Percentiles rank a stretch among this genome's conserved stretches.
phyloP scores from a whole-genome alignment of 257 asterid genomes.

The Oldenlandia corymbosa region DNA sequence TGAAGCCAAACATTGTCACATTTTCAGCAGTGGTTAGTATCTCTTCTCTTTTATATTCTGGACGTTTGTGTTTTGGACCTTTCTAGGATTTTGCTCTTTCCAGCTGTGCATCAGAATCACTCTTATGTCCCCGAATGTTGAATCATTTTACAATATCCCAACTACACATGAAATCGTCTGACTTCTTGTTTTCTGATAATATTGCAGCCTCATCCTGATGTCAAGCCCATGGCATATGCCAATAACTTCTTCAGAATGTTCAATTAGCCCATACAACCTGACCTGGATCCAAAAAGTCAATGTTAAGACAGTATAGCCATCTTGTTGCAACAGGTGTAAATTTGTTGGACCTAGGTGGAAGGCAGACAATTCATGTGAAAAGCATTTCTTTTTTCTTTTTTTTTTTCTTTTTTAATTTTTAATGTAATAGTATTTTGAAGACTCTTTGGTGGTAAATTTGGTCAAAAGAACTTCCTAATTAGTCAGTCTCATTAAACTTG shows the following conservation, averaged over 20 bases:
- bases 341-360: conserved; percentile 25
- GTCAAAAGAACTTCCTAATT: neutral
- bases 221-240: conserved; percentile 97
- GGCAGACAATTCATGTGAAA: conserved; percentile 24
- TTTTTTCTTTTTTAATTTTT: too few species aligned
- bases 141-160: neutral
- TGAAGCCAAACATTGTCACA: conserved; percentile 80
- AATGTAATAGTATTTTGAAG: neutral
- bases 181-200: neutral
- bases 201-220: conserved; percentile 92
- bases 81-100: too few species aligned
- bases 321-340: conserved; percentile 23
- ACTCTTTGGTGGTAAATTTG: neutral
- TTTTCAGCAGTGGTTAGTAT: conserved; percentile 94
- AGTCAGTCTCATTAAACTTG: neutral
- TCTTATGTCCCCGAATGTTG: conserved; percentile 9
- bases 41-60: neutral
- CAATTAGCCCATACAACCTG: conserved; percentile 31
- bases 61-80: too few species aligned
- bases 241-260: conserved; percentile 87
- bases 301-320: conserved; percentile 11
- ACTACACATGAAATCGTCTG: neutral
- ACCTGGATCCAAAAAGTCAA: conserved; percentile 6
- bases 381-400: conserved; percentile 2
- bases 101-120: too few species aligned